Evolutionary conservation across 1,284 basidiomycete species (phyloP).

Genomic region (Ganoderma lingzhi): DNA sequence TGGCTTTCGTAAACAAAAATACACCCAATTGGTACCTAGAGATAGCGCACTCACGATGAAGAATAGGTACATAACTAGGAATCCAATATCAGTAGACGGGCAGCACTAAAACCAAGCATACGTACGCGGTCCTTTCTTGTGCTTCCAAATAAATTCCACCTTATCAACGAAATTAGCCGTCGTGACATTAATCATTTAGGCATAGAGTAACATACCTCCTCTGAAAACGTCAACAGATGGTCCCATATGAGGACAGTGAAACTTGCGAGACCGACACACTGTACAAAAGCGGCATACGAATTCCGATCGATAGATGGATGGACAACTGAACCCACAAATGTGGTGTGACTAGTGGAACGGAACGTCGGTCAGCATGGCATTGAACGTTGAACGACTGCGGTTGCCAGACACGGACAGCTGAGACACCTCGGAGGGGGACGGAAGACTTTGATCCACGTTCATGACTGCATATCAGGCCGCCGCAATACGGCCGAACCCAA

Average conservation of each 20-base stretch:
- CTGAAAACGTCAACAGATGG: constrained; percentile 55
- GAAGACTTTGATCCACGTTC: background rate
- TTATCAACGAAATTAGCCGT: background rate
- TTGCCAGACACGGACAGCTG: background rate
- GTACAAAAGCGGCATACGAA: background rate
- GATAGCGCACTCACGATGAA: constrained; percentile 47
- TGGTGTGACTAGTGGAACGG: background rate
- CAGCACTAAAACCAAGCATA: constrained; percentile 22
- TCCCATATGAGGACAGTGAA: constrained; percentile 58
- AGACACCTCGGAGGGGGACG: background rate
- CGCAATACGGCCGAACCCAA: background rate
- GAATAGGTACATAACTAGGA: constrained; percentile 55
- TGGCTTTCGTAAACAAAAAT: no score
- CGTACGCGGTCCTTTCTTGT: constrained; percentile 50
- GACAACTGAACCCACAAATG: background rate
- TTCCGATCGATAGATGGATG: background rate
- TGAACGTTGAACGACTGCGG: background rate
- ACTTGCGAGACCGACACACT: constrained; percentile 59
- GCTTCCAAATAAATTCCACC: constrained; percentile 54
- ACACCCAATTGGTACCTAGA: background rate
- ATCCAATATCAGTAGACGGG: background rate
- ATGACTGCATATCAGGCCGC: background rate
- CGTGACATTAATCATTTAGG: background rate
- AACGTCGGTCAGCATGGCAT: background rate
- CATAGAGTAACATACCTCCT: constrained; percentile 43